These are phyloP conservation scores for Periconia digitata DNA, from an alignment of 2,329 filamentous ascomycete species.

Conservation along the genomic window DNA sequence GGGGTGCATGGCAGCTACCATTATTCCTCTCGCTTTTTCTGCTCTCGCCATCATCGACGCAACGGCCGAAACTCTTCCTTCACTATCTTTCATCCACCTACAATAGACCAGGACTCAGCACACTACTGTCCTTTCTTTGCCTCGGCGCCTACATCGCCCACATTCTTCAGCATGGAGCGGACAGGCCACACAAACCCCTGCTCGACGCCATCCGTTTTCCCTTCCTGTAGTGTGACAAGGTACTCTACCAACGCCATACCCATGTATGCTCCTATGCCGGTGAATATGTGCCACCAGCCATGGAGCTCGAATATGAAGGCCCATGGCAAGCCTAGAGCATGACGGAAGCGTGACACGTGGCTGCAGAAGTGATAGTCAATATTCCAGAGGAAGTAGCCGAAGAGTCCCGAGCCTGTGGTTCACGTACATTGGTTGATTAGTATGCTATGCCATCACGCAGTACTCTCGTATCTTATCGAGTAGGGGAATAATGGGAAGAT, in stretches of 20 bases:
- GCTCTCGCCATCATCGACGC: too few species aligned
- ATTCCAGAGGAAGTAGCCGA: slow-evolving; percentile 58
- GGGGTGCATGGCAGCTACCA: too few species aligned
- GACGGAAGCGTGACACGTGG: slow-evolving; percentile 50
- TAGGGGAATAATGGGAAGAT: neutral
- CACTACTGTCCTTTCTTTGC: slow-evolving; percentile 15
- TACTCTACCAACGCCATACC: slow-evolving; percentile 44
- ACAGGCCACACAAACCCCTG: slow-evolving; percentile 43
- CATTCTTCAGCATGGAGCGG: slow-evolving; percentile 28
- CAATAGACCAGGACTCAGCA: neutral
- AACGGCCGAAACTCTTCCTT: too few species aligned
- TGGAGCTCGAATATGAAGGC: slow-evolving; percentile 61
- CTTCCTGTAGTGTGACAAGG: slow-evolving; percentile 36
- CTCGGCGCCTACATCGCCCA: slow-evolving; percentile 10
- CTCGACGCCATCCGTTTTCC: slow-evolving; percentile 24
- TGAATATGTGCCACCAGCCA: slow-evolving; percentile 66
- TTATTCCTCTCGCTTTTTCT: too few species aligned
- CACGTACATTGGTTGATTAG: neutral
- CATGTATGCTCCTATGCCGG: slow-evolving; percentile 55
- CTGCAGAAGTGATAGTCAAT: slow-evolving; percentile 58
- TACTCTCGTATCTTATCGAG: neutral
- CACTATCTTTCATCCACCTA: too few species aligned
- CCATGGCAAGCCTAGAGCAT: slow-evolving; percentile 55
- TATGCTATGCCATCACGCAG: neutral
- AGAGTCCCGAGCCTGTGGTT: slow-evolving; percentile 39